Conservation (phyloP, 257 asterid genomes). For the Voacanga thouarsii region DNA sequence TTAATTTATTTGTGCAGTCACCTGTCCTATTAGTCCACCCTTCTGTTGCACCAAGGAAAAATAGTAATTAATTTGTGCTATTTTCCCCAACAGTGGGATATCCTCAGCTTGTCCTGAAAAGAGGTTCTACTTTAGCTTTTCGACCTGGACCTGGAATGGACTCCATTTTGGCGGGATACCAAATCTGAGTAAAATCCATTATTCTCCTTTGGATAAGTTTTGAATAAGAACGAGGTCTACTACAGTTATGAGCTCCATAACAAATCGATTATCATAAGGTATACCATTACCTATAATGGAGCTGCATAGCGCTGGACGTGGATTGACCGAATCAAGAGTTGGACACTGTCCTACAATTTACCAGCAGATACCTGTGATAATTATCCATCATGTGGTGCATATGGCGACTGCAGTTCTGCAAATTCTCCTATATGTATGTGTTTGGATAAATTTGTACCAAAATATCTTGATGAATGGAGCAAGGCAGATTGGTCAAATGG, state of each 20-base stretch:
- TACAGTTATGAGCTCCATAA: slow-evolving; percentile 7
- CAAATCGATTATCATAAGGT: slow-evolving; percentile 19
- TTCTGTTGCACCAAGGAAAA: too few species aligned
- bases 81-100: too few species aligned
- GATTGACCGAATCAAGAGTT: slow-evolving; percentile 18
- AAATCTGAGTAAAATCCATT: too few species aligned
- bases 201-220: too few species aligned
- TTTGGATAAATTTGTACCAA: slow-evolving; percentile 25
- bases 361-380: slow-evolving; percentile 29
- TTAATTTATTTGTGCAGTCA: too few species aligned
- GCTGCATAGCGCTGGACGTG: slow-evolving; percentile 32
- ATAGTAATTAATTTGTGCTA: too few species aligned
- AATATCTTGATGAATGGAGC: slow-evolving; percentile 18
- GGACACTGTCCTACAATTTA: slow-evolving; percentile 21
- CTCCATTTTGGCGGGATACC: too few species aligned
- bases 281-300: slow-evolving; percentile 20
- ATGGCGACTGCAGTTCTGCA: slow-evolving; percentile 21
- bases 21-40: too few species aligned
- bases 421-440: slow-evolving; percentile 26
- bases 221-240: slow-evolving; percentile 10
- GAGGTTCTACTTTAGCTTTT: too few species aligned
- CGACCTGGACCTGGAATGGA: too few species aligned
- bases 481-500: slow-evolving; percentile 28
- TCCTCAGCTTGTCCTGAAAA: too few species aligned
- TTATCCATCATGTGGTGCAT: slow-evolving; percentile 23